A percentile compares a stretch with the other conserved stretches of the same genome.
Conservation (phyloP, 2,329 filamentous ascomycete genomes). For the Xylaria multiplex region DNA sequence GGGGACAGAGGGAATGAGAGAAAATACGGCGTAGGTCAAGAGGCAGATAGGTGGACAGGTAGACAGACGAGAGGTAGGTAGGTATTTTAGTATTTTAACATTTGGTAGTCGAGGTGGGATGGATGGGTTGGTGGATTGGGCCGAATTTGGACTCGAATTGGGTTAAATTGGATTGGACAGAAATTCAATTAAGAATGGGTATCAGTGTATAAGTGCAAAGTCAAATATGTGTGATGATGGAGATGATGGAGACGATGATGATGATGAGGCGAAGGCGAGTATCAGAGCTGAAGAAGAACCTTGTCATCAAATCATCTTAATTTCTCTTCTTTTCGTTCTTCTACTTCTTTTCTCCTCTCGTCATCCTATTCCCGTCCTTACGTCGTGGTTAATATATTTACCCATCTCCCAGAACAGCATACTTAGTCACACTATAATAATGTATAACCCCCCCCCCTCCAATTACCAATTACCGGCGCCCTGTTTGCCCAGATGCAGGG, state of each 20-base stretch:
- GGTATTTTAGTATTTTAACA: background rate
- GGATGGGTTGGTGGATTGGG: background rate
- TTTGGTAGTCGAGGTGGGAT: slow-evolving; percentile 9
- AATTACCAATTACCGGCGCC: slow-evolving; percentile 25
- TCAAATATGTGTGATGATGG: slow-evolving; percentile 12
- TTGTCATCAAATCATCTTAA: slow-evolving; percentile 1
- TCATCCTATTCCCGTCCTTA: no score
- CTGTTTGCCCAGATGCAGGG: slow-evolving; percentile 33
- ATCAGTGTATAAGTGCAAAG: background rate
- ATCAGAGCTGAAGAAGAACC: background rate
- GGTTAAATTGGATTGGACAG: background rate
- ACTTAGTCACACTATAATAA: background rate
- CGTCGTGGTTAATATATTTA: slow-evolving; percentile 12
- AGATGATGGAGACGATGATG: background rate
- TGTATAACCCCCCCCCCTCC: slow-evolving; percentile 10
- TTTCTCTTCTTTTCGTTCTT: background rate
- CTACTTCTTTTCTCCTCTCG: background rate
- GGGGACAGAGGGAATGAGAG: no score
- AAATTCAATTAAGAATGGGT: background rate
- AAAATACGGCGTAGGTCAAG: background rate
- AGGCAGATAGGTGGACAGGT: background rate
- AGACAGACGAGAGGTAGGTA: background rate
- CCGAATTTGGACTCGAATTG: background rate
- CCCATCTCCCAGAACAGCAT: slow-evolving; percentile 22
- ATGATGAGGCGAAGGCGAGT: background rate